These are phyloP conservation scores for Stemphylium beticola DNA, from an alignment of 2,329 filamentous ascomycete species.

Conservation along the genomic window DNA sequence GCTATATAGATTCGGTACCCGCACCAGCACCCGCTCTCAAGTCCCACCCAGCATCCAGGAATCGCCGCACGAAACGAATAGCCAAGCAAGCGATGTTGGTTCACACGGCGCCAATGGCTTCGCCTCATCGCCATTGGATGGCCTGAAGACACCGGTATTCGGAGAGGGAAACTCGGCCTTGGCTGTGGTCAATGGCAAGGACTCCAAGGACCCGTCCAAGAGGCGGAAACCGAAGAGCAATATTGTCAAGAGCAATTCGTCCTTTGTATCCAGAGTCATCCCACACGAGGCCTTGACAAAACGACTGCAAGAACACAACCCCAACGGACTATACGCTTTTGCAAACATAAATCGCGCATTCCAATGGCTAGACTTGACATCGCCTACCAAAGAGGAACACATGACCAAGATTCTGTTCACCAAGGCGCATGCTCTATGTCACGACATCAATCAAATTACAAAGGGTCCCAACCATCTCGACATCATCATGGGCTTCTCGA, in stretches of 20 bases:
- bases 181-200: slow-evolving; percentile 65
- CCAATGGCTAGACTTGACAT: slow-evolving; percentile 92
- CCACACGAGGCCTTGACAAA: slow-evolving; percentile 82
- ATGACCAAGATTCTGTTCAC: slow-evolving; percentile 96
- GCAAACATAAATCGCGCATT: slow-evolving; percentile 95
- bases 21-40: slow-evolving; percentile 50
- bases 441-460: slow-evolving; percentile 86
- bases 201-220: slow-evolving; percentile 71
- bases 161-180: slow-evolving; percentile 85
- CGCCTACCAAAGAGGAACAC: slow-evolving; percentile 80
- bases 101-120: slow-evolving; percentile 50
- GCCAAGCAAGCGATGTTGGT: slow-evolving; percentile 54
- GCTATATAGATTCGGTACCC: slow-evolving; percentile 51
- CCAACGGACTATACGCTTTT: slow-evolving; percentile 85
- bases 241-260: slow-evolving; percentile 97
- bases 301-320: slow-evolving; percentile 76
- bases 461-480: slow-evolving; percentile 83
- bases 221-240: slow-evolving; percentile 95
- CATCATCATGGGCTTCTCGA: slow-evolving; percentile 93
- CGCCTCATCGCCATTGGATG: slow-evolving; percentile 38
- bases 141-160: slow-evolving; percentile 67
- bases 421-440: slow-evolving; percentile 91
- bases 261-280: slow-evolving; percentile 96
- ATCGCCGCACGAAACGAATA: slow-evolving; percentile 51
- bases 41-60: slow-evolving; percentile 57